Percentiles rank a stretch among this genome's conserved stretches.
phyloP scores from a whole-genome alignment of 495 filamentous ascomycete genomes.

The Talaromyces wortmannii region DNA sequence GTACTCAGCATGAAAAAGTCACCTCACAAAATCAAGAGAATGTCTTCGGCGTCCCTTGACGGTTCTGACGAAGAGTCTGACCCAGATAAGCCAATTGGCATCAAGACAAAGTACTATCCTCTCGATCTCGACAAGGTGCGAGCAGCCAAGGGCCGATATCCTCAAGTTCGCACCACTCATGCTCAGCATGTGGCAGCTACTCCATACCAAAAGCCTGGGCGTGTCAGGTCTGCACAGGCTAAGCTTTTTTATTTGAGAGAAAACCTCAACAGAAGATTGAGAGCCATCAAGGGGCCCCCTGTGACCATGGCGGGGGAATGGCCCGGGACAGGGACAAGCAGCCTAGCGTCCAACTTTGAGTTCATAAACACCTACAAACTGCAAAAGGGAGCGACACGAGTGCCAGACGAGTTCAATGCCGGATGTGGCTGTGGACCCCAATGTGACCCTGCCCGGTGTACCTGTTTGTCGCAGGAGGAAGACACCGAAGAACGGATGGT shows the following conservation, averaged over 20 bases:
- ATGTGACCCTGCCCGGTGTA: constrained; percentile 28
- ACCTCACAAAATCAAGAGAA: background rate
- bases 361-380: constrained; percentile 39
- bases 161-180: background rate
- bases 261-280: constrained; percentile 17
- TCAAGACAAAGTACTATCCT: constrained; percentile 4
- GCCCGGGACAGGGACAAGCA: constrained; percentile 5
- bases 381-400: constrained; percentile 20
- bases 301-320: constrained; percentile 13
- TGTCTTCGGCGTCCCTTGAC: background rate
- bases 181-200: background rate
- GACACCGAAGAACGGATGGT: constrained; percentile 27
- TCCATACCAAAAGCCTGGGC: background rate
- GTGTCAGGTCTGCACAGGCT: background rate
- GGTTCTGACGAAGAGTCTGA: constrained; percentile 5
- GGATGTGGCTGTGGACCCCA: constrained; percentile 31
- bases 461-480: constrained; percentile 29
- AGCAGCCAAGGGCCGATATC: constrained; percentile 2
- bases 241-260: constrained; percentile 2
- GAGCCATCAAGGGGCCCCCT: constrained; percentile 17
- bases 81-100: background rate
- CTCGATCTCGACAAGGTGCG: background rate
- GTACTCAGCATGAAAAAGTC: background rate
- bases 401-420: constrained; percentile 25
- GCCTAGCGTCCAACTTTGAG: constrained; percentile 27